Conservation (phyloP, 768 basidiomycete genomes). For the Cystofilobasidium ferigula region DNA sequence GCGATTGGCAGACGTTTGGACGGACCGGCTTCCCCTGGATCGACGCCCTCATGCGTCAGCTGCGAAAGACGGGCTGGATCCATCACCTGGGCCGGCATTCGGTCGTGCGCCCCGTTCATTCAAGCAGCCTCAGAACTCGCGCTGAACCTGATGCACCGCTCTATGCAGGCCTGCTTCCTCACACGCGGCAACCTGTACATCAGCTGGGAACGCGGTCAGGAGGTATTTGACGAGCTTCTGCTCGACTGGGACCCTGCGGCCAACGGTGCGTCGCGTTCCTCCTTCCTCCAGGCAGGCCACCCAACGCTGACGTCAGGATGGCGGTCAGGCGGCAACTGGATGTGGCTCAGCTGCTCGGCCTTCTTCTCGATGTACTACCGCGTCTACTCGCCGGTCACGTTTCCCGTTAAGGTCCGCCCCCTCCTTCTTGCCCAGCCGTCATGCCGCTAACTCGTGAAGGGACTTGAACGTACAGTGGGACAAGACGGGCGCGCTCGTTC, state of each 20-base stretch:
- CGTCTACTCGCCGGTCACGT: constrained; percentile 23
- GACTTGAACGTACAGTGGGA: constrained; percentile 29
- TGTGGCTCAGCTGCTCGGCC: constrained; percentile 38
- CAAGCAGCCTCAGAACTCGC: background rate
- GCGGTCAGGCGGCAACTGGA: constrained; percentile 36
- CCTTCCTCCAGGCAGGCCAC: background rate
- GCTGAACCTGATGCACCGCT: background rate
- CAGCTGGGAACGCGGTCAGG: constrained; percentile 41
- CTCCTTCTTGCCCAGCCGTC: background rate
- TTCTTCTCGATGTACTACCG: constrained; percentile 20
- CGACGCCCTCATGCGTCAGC: constrained; percentile 23
- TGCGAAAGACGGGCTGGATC: constrained; percentile 37
- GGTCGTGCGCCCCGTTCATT: background rate
- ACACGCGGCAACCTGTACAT: constrained; percentile 41
- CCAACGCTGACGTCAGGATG: background rate
- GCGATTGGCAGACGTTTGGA: constrained; percentile 30
- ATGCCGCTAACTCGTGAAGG: background rate
- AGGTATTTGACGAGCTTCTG: constrained; percentile 41
- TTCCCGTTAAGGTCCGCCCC: constrained; percentile 27
- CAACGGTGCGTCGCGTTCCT: background rate
- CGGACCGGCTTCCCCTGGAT: constrained; percentile 40
- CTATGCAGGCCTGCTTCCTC: constrained; percentile 37
- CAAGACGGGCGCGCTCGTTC: constrained; percentile 36
- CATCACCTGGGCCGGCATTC: constrained; percentile 37
- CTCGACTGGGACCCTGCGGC: constrained; percentile 40